Conservation (phyloP, 352 stramenopile genomes). For the Globisporangium spiculum region DNA sequence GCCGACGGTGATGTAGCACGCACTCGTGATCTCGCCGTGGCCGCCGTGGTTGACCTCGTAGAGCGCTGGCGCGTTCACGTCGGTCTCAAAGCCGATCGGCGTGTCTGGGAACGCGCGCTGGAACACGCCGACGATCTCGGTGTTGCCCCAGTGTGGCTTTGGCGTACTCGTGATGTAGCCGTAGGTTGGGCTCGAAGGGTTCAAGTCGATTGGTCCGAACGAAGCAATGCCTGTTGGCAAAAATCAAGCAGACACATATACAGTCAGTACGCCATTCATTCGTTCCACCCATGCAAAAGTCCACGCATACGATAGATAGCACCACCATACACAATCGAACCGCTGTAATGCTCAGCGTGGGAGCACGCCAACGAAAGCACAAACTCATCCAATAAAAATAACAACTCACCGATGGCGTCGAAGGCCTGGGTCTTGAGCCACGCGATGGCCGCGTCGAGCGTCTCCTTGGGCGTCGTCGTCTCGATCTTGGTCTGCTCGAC, state of each 20-base stretch:
- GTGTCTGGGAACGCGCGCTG: constrained; percentile 67
- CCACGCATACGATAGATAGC: neutral
- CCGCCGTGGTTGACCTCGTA: constrained; percentile 90
- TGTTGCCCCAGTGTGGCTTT: constrained; percentile 92
- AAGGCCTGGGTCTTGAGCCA: constrained; percentile 86
- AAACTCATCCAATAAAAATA: neutral
- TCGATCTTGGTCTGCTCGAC: constrained; percentile 76
- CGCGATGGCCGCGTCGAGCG: constrained; percentile 62
- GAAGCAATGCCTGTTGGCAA: constrained; percentile 86
- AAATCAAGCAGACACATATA: neutral
- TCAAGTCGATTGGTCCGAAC: constrained; percentile 92
- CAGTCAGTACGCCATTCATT: neutral
- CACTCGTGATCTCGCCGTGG: constrained; percentile 72
- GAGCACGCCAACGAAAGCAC: neutral
- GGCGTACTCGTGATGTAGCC: constrained; percentile 95
- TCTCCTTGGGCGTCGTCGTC: constrained; percentile 86
- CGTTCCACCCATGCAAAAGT: neutral
- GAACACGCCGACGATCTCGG: constrained; percentile 71
- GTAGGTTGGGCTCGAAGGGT: constrained; percentile 79
- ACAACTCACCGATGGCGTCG: constrained; percentile 58
- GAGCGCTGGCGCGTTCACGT: constrained; percentile 96
- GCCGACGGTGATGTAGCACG: constrained; percentile 95
- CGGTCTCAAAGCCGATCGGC: constrained; percentile 93
- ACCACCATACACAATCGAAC: neutral
- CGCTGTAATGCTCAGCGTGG: neutral